phyloP scores from a whole-genome alignment of 2,329 filamentous ascomycete species.

The Trichophyton benhamiae region DNA sequence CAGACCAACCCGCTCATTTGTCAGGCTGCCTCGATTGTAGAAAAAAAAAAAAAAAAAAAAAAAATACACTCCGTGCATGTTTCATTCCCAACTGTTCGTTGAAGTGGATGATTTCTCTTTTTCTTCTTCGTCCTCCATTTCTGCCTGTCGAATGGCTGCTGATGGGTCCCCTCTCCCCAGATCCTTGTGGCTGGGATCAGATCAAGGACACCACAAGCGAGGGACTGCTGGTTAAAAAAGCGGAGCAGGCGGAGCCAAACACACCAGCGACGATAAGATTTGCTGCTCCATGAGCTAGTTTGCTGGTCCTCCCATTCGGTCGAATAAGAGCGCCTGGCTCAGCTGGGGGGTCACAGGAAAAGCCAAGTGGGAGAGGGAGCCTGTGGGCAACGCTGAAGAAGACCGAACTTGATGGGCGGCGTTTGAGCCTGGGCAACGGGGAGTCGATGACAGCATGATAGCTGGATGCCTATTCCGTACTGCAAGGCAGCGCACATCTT shows the following conservation, averaged over 20 bases:
- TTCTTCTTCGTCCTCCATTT: neutral
- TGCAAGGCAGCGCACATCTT: neutral
- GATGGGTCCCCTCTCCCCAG: neutral
- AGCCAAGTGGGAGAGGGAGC: neutral
- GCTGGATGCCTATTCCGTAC: neutral
- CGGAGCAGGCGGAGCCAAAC: neutral
- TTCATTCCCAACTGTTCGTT: neutral
- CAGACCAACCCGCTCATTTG: neutral
- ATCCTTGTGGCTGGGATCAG: slow-evolving; percentile 3
- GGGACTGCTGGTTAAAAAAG: neutral
- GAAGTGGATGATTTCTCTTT: neutral
- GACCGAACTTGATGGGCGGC: neutral
- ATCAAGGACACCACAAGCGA: neutral
- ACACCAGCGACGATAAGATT: neutral
- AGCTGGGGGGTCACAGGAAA: neutral
- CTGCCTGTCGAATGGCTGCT: too few relatives aligned
- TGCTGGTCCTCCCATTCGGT: neutral
- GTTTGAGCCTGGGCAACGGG: neutral
- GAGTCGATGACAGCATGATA: neutral
- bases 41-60: neutral
- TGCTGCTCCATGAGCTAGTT: neutral
- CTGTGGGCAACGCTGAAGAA: neutral
- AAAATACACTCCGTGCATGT: neutral
- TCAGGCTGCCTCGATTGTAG: neutral
- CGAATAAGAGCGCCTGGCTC: neutral